A percentile compares a stretch with the other conserved stretches of the same genome.
phyloP scores from a whole-genome alignment of 768 basidiomycete species.

The Leccinum arenicola region DNA sequence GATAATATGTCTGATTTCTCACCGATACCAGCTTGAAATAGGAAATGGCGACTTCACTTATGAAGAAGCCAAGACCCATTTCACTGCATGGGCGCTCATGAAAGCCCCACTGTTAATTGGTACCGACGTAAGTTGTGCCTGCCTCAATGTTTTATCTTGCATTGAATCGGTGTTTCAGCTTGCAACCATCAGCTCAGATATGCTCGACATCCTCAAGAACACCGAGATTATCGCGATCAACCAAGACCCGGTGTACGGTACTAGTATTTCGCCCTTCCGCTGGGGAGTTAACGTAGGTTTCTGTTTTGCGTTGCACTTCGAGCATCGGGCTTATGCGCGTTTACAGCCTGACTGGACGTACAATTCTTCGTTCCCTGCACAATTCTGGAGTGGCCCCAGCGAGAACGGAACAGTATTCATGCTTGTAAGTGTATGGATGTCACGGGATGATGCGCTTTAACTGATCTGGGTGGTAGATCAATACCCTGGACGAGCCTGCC shows the following conservation, averaged over 20 bases:
- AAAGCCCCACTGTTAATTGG: slow-evolving; percentile 66
- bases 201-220: slow-evolving; percentile 55
- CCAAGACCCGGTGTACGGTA: slow-evolving; percentile 60
- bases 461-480: slow-evolving; percentile 41
- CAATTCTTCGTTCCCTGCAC: slow-evolving; percentile 50
- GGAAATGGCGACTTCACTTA: slow-evolving; percentile 61
- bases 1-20: background rate
- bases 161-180: slow-evolving; percentile 35
- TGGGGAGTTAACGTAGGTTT: slow-evolving; percentile 60
- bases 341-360: slow-evolving; percentile 35
- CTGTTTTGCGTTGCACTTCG: background rate
- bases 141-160: background rate
- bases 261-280: slow-evolving; percentile 63
- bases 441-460: background rate
- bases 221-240: slow-evolving; percentile 64
- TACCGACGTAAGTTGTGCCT: slow-evolving; percentile 42
- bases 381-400: slow-evolving; percentile 66
- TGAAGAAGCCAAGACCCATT: slow-evolving; percentile 66
- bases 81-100: slow-evolving; percentile 69
- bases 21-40: slow-evolving; percentile 46
- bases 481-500: slow-evolving; percentile 49
- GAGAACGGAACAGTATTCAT: slow-evolving; percentile 64
- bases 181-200: slow-evolving; percentile 46
- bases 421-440: slow-evolving; percentile 42
- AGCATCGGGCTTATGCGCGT: background rate